Evolutionary conservation across 176 grass and related monocot species (phyloP).

Genomic region (Urochloa ruziziensis): DNA sequence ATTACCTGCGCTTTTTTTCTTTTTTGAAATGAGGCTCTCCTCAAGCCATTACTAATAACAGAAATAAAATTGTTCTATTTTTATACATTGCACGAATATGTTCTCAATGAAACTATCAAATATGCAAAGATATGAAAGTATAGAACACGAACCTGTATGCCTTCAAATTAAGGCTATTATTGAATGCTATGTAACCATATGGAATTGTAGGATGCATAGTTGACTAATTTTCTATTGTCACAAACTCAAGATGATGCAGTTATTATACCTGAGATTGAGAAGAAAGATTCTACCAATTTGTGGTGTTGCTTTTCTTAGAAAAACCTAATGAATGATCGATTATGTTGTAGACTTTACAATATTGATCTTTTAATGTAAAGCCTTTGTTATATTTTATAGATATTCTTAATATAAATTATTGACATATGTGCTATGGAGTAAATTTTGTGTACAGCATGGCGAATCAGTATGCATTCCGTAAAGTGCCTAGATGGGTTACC

Average conservation of each 20-base stretch:
- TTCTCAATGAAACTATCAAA: background rate
- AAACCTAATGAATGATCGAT: background rate
- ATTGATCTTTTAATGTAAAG: background rate
- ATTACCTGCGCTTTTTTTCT: background rate
- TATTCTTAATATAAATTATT: background rate
- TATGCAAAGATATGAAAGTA: background rate
- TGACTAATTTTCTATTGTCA: background rate
- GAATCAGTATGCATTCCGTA: background rate
- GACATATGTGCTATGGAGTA: background rate
- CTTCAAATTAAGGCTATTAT: background rate
- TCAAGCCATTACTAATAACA: background rate
- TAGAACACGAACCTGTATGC: background rate
- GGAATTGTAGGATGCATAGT: background rate
- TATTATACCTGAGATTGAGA: background rate
- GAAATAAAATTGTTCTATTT: background rate
- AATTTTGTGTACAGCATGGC: background rate
- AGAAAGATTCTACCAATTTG: background rate
- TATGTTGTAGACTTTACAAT: background rate
- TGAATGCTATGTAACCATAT: background rate
- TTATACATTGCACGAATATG: background rate
- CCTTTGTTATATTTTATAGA: background rate
- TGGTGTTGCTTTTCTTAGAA: background rate
- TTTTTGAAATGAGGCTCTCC: background rate
- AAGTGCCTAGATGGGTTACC: background rate
- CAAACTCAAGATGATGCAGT: background rate